Percentiles rank a stretch among this genome's conserved stretches.
Evolutionary conservation across 129 eudicot species (phyloP).

Genomic region (Erigeron canadensis): DNA sequence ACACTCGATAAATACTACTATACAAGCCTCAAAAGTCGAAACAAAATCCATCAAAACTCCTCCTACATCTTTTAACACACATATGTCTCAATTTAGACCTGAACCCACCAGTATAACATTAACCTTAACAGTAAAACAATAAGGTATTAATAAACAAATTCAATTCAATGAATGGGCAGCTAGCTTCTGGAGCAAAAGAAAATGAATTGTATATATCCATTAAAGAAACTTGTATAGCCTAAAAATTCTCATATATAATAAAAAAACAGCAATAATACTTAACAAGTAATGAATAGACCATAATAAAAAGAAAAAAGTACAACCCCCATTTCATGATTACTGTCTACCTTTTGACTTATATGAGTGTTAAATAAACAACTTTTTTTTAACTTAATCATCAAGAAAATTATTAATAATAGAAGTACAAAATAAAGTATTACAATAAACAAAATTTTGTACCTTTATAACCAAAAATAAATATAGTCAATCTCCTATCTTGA

Average conservation of each 20-base stretch:
- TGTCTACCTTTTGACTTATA: constrained; percentile 22
- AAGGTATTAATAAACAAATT: too few relatives aligned
- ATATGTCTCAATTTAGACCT: too few relatives aligned
- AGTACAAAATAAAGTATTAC: not conserved
- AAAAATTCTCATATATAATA: too few relatives aligned
- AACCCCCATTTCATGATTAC: constrained; percentile 25
- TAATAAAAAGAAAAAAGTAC: constrained; percentile 1
- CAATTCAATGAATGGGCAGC: too few relatives aligned
- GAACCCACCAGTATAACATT: too few relatives aligned
- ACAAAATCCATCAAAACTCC: too few relatives aligned
- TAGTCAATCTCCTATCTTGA: not conserved
- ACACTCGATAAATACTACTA: not conserved
- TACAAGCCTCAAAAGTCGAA: not conserved
- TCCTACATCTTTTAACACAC: too few relatives aligned
- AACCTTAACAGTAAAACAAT: too few relatives aligned
- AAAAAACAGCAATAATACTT: too few relatives aligned
- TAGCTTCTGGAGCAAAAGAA: too few relatives aligned
- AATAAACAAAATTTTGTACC: constrained; percentile 5
- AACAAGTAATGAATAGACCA: not conserved
- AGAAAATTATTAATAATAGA: not conserved
- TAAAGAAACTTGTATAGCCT: too few relatives aligned
- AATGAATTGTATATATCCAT: too few relatives aligned
- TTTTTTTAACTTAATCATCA: constrained; percentile 7
- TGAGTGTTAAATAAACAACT: constrained; percentile 20
- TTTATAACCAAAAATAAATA: constrained; percentile 4